Evolutionary conservation across 306 rosid genomes (phyloP).

Genomic region (Castanospermum australe): DNA sequence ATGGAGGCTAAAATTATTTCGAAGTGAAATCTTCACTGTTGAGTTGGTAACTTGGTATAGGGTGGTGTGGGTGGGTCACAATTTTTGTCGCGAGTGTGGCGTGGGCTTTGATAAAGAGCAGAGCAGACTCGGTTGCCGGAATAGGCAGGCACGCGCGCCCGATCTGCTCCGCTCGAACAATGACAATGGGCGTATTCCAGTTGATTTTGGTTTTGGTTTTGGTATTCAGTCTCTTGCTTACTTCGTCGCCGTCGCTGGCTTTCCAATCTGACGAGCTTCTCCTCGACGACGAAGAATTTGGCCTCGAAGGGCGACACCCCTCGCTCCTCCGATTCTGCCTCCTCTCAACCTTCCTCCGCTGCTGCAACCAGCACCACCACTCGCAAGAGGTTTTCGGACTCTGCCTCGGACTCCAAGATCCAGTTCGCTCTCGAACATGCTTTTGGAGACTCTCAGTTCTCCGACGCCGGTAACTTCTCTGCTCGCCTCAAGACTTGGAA

Average conservation of each 20-base stretch:
- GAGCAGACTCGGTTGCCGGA: too few species aligned
- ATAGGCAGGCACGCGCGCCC: not conserved
- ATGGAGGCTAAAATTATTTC: too few species aligned
- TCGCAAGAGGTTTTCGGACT: conserved; percentile 72
- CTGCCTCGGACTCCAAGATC: conserved; percentile 86
- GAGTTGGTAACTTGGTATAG: too few species aligned
- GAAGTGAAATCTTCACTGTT: too few species aligned
- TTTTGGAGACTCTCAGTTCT: conserved; percentile 82
- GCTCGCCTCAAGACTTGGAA: conserved; percentile 92
- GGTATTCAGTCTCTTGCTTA: conserved; percentile 33
- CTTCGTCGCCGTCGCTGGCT: conserved; percentile 39
- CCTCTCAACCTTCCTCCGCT: conserved; percentile 30
- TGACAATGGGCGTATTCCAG: conserved; percentile 34
- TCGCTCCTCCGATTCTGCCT: conserved; percentile 36
- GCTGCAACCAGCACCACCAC: conserved; percentile 30
- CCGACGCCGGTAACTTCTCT: conserved; percentile 77
- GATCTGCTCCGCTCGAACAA: conserved; percentile 16
- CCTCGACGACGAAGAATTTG: conserved; percentile 87
- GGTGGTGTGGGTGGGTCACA: too few species aligned
- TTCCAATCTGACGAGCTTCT: conserved; percentile 96
- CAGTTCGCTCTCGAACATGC: conserved; percentile 87
- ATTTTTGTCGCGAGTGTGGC: too few species aligned
- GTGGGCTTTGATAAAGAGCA: not conserved
- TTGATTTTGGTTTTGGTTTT: conserved; percentile 18
- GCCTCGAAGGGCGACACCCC: conserved; percentile 73